Conservation (phyloP, 2,329 filamentous ascomycete species). For the Hirsutella rhossiliensis region DNA sequence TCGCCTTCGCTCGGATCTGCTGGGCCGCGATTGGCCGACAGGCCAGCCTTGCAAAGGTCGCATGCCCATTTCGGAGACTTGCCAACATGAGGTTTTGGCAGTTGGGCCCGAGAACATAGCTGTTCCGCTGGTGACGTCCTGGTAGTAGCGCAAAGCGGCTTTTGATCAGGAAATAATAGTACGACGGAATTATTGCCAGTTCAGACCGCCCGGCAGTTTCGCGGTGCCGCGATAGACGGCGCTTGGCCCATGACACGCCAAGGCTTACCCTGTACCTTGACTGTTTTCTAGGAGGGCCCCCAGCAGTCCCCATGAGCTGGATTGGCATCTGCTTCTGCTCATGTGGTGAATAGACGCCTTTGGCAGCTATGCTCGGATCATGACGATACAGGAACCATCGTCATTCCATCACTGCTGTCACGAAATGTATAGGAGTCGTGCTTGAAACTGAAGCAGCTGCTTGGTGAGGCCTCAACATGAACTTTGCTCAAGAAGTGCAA, state of each 20-base stretch:
- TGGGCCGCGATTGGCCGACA: slow-evolving; percentile 1
- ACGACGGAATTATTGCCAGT: background rate
- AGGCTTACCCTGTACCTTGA: background rate
- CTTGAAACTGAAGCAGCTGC: background rate
- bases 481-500: background rate
- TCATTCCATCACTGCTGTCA: too few species aligned
- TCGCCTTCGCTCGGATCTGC: slow-evolving; percentile 4
- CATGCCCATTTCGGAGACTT: slow-evolving; percentile 2
- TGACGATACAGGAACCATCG: too few species aligned
- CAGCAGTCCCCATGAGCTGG: too few species aligned
- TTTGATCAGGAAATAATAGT: background rate
- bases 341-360: too few species aligned
- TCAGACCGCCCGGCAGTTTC: background rate
- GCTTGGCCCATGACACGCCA: background rate
- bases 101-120: background rate
- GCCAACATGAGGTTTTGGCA: slow-evolving; percentile 5
- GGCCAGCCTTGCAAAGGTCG: slow-evolving; percentile 4
- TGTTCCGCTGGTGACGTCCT: background rate
- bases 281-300: background rate
- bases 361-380: too few species aligned
- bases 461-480: background rate
- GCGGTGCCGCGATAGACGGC: background rate
- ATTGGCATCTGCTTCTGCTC: too few species aligned
- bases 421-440: too few species aligned
- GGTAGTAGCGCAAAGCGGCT: background rate